Base-by-base conservation (phyloP, 768 basidiomycete species). In the Sarcodon sp. region DNA sequence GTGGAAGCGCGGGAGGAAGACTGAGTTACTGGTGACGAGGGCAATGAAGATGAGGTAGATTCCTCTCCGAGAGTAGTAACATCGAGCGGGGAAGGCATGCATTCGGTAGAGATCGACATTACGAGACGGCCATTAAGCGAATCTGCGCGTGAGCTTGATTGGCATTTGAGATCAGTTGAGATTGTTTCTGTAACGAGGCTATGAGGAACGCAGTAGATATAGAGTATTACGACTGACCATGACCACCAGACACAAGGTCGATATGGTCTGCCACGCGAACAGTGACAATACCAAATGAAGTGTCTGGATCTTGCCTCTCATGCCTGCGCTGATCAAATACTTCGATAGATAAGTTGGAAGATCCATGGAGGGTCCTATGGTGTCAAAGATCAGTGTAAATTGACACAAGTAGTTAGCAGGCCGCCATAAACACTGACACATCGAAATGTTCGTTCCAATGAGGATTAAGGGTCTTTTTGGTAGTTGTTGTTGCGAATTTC, bases 61-160 rank as follows among this genome's bases (percentile, higher is more conserved):
- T 27, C 21, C 21, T 27, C 21, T 27, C 21, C 21, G 4, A 27
- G 21, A 27, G 21, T 27, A 27, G 21, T 27, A 27, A 27, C 21
- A 27, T 27, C 21, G 21, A 27, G 21, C 21, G 21, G 21, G 2
- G 21, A 27, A 4, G 21, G 21, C 21, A 27, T 27, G 21, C 21
- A 27, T 27, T 97, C 93, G 44, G 96, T 97, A 13, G 91, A 93
- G 33, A 99, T 75, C 65, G 94, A 92, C 55, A 98, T 79, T 63
- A 97, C 92, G 54, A 99, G 78, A 67, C 96, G 96, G 43, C 96
- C 96, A 59, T 98, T 92, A 3, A 99, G 96, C 43, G 91, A 87
- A 21, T 96, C 79, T 61, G 96, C 92, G 65, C 98, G 94, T 27
- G 21, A 27, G 57, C 94, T 96, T 13, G 92, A 97, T 66, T 27